These are phyloP conservation scores for Patellifolia procumbens DNA, from an alignment of 179 eudicot genomes.

Conservation along the genomic window DNA sequence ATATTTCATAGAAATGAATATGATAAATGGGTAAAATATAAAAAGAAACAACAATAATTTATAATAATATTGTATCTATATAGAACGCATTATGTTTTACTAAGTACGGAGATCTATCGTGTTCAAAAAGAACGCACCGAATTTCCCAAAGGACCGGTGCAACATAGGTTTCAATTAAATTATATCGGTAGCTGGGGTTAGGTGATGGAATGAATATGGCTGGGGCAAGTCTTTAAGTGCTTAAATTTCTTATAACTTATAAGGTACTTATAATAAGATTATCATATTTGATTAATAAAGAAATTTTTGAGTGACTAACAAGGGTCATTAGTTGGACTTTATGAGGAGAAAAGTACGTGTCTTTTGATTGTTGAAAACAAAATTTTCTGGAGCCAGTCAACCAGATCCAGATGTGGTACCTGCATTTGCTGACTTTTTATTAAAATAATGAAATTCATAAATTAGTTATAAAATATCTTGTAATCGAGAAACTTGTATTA, in stretches of 20 bases:
- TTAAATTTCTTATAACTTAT: neutral
- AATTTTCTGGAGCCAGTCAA: neutral
- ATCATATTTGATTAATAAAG: neutral
- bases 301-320: neutral
- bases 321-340: neutral
- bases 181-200: neutral
- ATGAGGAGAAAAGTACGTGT: slow-evolving; percentile 6
- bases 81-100: too few species aligned
- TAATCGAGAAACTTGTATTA: too few species aligned
- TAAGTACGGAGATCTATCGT: too few species aligned
- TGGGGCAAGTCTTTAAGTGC: neutral
- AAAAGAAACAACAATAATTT: too few species aligned
- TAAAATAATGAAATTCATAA: too few species aligned
- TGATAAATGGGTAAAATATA: too few species aligned
- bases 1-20: too few species aligned
- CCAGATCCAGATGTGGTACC: neutral
- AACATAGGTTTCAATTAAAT: neutral
- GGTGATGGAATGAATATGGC: neutral
- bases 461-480: too few species aligned
- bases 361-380: neutral
- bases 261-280: neutral
- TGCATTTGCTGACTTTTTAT: neutral
- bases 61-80: too few species aligned
- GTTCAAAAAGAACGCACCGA: too few species aligned
- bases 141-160: too few species aligned